These are phyloP conservation scores for Backusella mclennaniae DNA, from an alignment of 192 early-diverging fungal species.

Conservation along the genomic window DNA sequence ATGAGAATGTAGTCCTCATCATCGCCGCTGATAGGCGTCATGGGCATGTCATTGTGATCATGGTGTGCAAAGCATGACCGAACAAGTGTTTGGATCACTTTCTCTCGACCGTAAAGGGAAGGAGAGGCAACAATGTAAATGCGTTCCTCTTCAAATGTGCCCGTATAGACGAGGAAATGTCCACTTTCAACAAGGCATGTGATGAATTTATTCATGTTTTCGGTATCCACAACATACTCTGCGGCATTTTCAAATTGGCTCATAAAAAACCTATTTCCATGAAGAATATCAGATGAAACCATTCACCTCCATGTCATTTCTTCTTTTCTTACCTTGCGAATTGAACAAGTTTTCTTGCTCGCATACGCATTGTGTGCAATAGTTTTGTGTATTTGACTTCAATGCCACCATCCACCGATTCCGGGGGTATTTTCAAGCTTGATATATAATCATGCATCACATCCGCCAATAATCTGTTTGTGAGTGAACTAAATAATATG, in stretches of 20 bases:
- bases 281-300: neutral
- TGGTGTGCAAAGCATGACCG: slow-evolving; percentile 28
- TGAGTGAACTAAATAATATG: slow-evolving; percentile 40
- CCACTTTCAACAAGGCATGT: slow-evolving; percentile 62
- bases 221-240: slow-evolving; percentile 69
- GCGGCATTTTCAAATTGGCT: slow-evolving; percentile 67
- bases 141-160: slow-evolving; percentile 65
- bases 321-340: slow-evolving; percentile 52
- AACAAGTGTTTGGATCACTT: slow-evolving; percentile 22
- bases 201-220: slow-evolving; percentile 54
- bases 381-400: slow-evolving; percentile 57
- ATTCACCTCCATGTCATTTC: neutral
- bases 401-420: slow-evolving; percentile 37
- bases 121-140: slow-evolving; percentile 76
- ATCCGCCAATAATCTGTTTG: slow-evolving; percentile 43
- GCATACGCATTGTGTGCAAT: slow-evolving; percentile 61
- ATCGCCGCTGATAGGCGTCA: neutral
- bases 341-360: slow-evolving; percentile 62
- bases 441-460: slow-evolving; percentile 50
- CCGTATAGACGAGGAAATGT: slow-evolving; percentile 74
- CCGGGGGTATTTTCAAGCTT: slow-evolving; percentile 37
- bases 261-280: slow-evolving; percentile 38
- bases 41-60: neutral
- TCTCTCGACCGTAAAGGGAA: slow-evolving; percentile 17
- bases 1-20: slow-evolving; percentile 57